phyloP scores from a whole-genome alignment of 768 basidiomycete genomes.

The Calocera cornea region DNA sequence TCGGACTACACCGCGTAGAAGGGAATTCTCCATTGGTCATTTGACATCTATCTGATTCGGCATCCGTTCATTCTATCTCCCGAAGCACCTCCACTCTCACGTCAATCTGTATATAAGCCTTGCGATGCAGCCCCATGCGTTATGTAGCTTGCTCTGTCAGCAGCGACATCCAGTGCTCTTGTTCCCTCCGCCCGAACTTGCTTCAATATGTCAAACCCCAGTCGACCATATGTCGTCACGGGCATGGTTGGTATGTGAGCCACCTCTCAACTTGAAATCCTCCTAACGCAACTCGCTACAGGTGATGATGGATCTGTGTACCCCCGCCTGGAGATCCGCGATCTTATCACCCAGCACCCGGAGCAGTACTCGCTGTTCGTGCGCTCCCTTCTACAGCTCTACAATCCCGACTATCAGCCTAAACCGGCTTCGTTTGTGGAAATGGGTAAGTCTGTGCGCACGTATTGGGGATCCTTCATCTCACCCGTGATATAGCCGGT shows the following conservation, averaged over 20 bases:
- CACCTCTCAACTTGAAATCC: not conserved
- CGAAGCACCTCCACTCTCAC: not conserved
- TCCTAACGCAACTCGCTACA: not conserved
- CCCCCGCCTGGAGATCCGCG: slow-evolving; percentile 1
- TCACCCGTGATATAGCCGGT: not conserved
- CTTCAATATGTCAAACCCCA: not conserved
- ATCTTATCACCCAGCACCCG: slow-evolving; percentile 4
- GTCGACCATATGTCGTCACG: not conserved
- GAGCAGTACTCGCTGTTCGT: slow-evolving; percentile 8
- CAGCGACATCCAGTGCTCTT: not conserved
- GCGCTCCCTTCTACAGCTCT: not conserved
- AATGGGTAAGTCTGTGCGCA: not conserved
- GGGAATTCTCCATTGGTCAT: not conserved
- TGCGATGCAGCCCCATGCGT: not conserved
- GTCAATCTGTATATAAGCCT: not conserved
- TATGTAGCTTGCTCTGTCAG: not conserved
- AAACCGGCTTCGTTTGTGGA: not conserved
- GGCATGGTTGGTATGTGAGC: not conserved
- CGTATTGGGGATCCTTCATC: not conserved
- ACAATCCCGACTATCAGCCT: not conserved
- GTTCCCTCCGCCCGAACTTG: not conserved
- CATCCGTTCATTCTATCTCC: not conserved
- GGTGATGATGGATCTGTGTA: not conserved
- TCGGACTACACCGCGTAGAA: too few species aligned
- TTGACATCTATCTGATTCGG: not conserved